Percentiles rank a stretch among this genome's conserved stretches.
Conservation (phyloP, 75 land plant species). For the Larix kaempferi region DNA sequence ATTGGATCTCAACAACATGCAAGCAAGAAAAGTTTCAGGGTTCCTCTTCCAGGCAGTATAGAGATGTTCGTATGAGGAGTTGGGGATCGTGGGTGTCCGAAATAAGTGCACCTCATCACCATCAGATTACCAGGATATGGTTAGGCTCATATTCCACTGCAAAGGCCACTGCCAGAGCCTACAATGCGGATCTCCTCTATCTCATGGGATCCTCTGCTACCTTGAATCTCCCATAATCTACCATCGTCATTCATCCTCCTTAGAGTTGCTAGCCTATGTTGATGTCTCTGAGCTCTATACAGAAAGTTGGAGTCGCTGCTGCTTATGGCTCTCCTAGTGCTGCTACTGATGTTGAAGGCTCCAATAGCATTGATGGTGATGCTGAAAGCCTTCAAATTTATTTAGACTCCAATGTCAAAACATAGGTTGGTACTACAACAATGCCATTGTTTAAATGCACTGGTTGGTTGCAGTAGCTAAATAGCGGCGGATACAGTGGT, state of each 20-base stretch:
- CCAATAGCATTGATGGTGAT: too few relatives aligned
- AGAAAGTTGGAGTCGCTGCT: slow-evolving; percentile 32
- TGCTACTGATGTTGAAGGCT: too few relatives aligned
- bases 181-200: slow-evolving; percentile 71
- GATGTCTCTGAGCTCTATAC: slow-evolving; percentile 32
- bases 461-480: too few relatives aligned
- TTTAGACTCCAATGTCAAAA: too few relatives aligned
- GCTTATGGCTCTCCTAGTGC: not conserved
- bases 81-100: slow-evolving; percentile 92
- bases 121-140: slow-evolving; percentile 80
- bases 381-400: too few relatives aligned
- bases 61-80: slow-evolving; percentile 74
- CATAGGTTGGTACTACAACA: too few relatives aligned
- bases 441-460: too few relatives aligned
- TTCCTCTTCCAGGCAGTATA: slow-evolving; percentile 44
- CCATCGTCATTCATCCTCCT: not conserved
- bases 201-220: slow-evolving; percentile 58
- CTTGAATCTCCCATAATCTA: slow-evolving; percentile 52
- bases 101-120: slow-evolving; percentile 72
- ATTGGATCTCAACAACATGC: too few relatives aligned
- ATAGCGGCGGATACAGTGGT: too few relatives aligned
- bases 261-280: not conserved
- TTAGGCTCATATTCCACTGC: slow-evolving; percentile 78
- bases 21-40: too few relatives aligned
- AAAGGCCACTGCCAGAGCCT: slow-evolving; percentile 77